Base-by-base conservation (phyloP, 495 filamentous ascomycete genomes). In the Aspergillus steynii region DNA sequence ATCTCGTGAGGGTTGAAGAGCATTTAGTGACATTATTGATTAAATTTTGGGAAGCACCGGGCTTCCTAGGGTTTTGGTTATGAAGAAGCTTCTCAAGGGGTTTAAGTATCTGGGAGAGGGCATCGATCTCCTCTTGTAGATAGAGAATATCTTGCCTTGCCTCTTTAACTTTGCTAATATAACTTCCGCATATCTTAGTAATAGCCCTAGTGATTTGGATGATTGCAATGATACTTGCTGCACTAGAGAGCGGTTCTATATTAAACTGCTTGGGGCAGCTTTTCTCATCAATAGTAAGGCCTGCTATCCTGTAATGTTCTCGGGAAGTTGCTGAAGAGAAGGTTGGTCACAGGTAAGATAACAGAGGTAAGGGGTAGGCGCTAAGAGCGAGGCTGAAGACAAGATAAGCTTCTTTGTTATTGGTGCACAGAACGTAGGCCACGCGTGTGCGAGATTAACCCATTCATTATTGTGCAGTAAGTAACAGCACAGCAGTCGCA, bases 141-240 rank as follows among this genome's bases (percentile, higher is more conserved):
- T 62, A 56, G 9, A 65, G 54, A 65, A 77, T 75, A 51, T 80
- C 72, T 29, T 71, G 42, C 62, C 53, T 66, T 49, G 75, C 71
- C 56, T 73, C 62, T 56, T 72, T 73, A 20, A 75, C 75, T 4
- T 67, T 61, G 12, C 63, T 61, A 32, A 62, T 59, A 60, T 78
- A 76, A 27, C 65, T 53, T 25, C 64, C 62, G 61, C 71, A 78
- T 15, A 76, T 55, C 20, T 61, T 55, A 2, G 57, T 56, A 52
- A 78, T 60, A 57, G 65, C 68, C 25, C 55, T 60, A 8, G 74
- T 68, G 20, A 77, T 61, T 48, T 78, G 63, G 50, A 80, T 68
- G 4, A 78, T 66, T 14, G 72, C 74, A 47, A 78, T 68, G 47
- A 75, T 67, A 60, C 71, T 76, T 49, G 73, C 68, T 45, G 68